Evolutionary conservation across 1,284 basidiomycete genomes (phyloP), one percentile per base, ranked within the genome.

Genomic region (Tilletia setariae): DNA sequence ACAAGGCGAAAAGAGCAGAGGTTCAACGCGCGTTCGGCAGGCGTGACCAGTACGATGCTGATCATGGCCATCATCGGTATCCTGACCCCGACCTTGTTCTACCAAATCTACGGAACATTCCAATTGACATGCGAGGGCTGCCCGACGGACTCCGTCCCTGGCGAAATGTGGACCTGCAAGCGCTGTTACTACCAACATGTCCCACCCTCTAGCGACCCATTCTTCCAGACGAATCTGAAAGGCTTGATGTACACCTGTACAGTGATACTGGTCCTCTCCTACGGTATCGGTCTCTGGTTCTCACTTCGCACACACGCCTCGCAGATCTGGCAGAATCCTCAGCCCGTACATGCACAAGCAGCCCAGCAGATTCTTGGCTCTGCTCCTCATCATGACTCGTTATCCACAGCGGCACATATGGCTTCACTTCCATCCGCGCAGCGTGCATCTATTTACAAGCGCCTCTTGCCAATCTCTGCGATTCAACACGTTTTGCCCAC

Each of bases 31-130:
- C 94, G 93, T 85, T 93, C 91, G 76, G 96, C 96, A 2, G 93
- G 96, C 62, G 96, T 99, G 13, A 99, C 96, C 0, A 96, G 93
- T 79, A 97, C 97, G 84, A 96, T 99, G 93, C 84, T 99, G 77
- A 98, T 99, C 84, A 98, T 98, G 95, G 96, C 96, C 6, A 94
- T 98, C 82, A 97, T 99, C 70, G 96, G 96, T 16, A 93, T 93
- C 1, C 85, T 98, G 67, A 90, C 94, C 0, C 96, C 96, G 2
- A 98, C 96, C 0, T 83, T 99, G 76, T 99, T 99, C 83, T 99
- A 99, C 84, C 94, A 98, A 84, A 95, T 91, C 19, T 99, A 97
- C 83, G 96, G 96, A 59, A 94, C 93, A 75, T 98, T 98, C 85
- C 90, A 96, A 84, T 86, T 99, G 19, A 88, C 93, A 43, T 99